Percentiles rank a stretch among this genome's conserved stretches.
These are phyloP conservation scores for Exophiala aquamarina DNA, from an alignment of 2,329 filamentous ascomycete species.

Conservation along the genomic window DNA sequence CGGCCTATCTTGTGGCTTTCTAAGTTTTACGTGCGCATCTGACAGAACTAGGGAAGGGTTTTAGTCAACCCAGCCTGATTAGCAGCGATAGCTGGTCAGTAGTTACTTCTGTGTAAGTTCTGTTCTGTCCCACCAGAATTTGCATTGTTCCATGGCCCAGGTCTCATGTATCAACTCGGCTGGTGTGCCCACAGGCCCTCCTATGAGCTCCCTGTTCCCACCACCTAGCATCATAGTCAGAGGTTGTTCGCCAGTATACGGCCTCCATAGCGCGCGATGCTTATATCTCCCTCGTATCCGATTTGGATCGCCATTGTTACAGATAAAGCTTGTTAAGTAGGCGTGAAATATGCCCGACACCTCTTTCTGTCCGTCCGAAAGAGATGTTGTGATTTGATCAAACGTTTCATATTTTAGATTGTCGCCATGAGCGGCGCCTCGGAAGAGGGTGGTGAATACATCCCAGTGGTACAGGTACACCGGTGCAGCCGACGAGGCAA, in stretches of 20 bases:
- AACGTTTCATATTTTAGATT: constrained; percentile 51
- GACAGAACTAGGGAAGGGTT: no score
- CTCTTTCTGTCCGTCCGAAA: constrained; percentile 43
- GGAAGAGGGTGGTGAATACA: constrained; percentile 42
- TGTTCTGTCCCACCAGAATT: constrained; percentile 8
- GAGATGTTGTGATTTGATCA: constrained; percentile 34
- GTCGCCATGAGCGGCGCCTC: constrained; percentile 50
- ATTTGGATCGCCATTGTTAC: constrained; percentile 46
- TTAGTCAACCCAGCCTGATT: no score
- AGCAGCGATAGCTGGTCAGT: no score
- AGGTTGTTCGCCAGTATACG: constrained; percentile 30
- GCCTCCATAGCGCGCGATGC: constrained; percentile 38
- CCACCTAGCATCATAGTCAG: constrained; percentile 48
- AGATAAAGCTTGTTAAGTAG: constrained; percentile 52
- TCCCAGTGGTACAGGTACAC: constrained; percentile 59
- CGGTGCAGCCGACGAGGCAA: constrained; percentile 31
- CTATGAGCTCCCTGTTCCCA: constrained; percentile 51
- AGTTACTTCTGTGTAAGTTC: constrained; percentile 1
- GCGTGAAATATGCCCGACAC: constrained; percentile 46
- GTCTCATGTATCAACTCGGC: constrained; percentile 39
- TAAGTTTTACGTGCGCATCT: no score
- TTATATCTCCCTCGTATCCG: constrained; percentile 23
- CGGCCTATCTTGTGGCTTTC: no score
- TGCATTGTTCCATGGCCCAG: constrained; percentile 1
- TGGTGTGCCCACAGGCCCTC: constrained; percentile 40